Base-by-base conservation (phyloP, 2,329 filamentous ascomycete species). In the Tolypocladium nubicola region DNA sequence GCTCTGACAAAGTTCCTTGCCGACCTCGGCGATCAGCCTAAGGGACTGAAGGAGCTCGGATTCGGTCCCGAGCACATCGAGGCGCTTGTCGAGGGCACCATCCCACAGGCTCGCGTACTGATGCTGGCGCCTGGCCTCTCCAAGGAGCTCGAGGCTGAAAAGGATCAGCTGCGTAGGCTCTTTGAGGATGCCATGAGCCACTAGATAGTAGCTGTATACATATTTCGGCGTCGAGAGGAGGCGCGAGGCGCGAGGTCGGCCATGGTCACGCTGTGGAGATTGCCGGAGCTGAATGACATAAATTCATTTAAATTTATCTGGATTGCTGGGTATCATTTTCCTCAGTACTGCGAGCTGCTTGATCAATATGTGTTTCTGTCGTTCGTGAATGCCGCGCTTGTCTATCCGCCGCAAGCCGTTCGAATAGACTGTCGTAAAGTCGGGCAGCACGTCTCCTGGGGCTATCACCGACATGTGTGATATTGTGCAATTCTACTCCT, bases 61-160 rank as follows among this genome's bases (percentile, higher is more conserved):
- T 99, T 97, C 68, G 80, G 80, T 56, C 75, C 72, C 19, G 82
- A 83, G 43, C 84, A 97, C 74, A 77, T 99, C 21, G 90, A 95
- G 61, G 83, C 78, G 11, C 75, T 99, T 61, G 91, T 99, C 1
- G 93, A 97, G 72, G 95, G 94, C 1, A 99, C 94, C 0, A 86
- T 99, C 60, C 94, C 94, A 6, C 94, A 99, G 76, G 84, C 85
- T 57, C 79, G 94, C 62, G 95, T 99, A 57, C 71, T 99, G 67
- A 94, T 92, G 87, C 75, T 99, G 61, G 94, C 94, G 37, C 95
- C 94, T 0, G 91, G 83, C 33, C 71, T 99, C 65, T 84, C 82
- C 43, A 81, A 80, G 63, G 87, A 91, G 67, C 71, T 89, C 52
- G 78, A 86, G 65, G 76, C 79, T 53, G 88, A 93, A 71, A 84